These are phyloP conservation scores for Saururus chinensis DNA, from an alignment of 164 flowering plant genomes.

Conservation along the genomic window DNA sequence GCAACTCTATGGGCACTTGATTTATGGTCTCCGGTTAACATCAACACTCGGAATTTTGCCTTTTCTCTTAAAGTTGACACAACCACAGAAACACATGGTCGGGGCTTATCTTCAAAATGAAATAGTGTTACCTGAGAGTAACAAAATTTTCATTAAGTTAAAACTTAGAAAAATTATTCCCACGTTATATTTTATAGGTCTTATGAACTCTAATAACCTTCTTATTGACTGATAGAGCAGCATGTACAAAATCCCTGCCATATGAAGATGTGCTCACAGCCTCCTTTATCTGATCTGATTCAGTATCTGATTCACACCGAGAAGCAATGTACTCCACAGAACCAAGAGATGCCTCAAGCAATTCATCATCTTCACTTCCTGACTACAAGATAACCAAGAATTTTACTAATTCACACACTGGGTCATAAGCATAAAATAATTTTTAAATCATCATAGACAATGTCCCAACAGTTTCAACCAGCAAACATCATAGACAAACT, in stretches of 20 bases:
- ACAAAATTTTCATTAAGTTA: not conserved
- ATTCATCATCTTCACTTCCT: constrained; percentile 42
- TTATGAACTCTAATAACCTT: constrained; percentile 38
- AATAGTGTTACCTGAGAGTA: constrained; percentile 68
- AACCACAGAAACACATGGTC: constrained; percentile 64
- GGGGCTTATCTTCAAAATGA: constrained; percentile 92
- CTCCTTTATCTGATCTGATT: constrained; percentile 56
- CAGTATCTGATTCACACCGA: constrained; percentile 56
- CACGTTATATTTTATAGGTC: not conserved
- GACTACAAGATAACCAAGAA: constrained; percentile 34
- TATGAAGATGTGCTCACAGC: constrained; percentile 67
- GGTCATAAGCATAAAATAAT: not conserved
- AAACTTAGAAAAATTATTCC: not conserved
- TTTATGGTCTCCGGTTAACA: constrained; percentile 96
- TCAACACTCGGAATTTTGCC: constrained; percentile 70
- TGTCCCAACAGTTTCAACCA: too few species aligned
- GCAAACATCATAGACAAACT: too few species aligned
- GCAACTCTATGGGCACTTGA: constrained; percentile 93
- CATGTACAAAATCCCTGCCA: constrained; percentile 82
- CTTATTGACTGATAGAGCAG: constrained; percentile 80
- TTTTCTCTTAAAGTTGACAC: constrained; percentile 43
- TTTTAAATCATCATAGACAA: too few species aligned
- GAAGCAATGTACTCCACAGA: constrained; percentile 88
- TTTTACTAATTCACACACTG: too few species aligned
- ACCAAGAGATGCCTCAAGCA: constrained; percentile 79